phyloP scores from a whole-genome alignment of 1,139 yeast species.

The Cylindricascospora bacillispora region DNA sequence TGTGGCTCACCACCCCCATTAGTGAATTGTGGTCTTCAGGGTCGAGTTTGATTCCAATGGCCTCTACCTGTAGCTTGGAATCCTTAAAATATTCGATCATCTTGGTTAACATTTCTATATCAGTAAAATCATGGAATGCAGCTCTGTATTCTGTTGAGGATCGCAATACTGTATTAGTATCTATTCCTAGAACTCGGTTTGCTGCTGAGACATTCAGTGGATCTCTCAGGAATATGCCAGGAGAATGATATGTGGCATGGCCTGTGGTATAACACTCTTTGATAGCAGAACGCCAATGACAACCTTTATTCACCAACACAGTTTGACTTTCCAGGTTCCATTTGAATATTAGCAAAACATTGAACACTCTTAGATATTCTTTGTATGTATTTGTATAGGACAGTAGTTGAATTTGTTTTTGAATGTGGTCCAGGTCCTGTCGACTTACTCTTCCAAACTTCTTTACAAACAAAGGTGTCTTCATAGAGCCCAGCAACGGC shows the following conservation, averaged over 20 bases:
- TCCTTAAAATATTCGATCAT: neutral
- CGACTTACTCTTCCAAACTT: too few relatives aligned
- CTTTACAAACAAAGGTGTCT: too few relatives aligned
- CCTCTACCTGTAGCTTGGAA: neutral
- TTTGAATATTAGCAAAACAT: neutral
- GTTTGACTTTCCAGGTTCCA: neutral
- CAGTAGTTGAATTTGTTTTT: too few relatives aligned
- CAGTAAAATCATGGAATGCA: neutral
- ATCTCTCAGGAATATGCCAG: neutral
- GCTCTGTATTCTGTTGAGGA: neutral
- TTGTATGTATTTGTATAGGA: neutral
- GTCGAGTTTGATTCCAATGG: slow-evolving; percentile 3
- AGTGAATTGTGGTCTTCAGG: slow-evolving; percentile 1
- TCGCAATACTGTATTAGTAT: neutral
- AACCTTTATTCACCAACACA: neutral
- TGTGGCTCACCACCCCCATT: slow-evolving; percentile 1
- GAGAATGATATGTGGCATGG: neutral
- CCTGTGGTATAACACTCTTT: neutral
- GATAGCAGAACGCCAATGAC: neutral
- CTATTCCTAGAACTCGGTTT: neutral
- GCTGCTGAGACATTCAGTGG: neutral
- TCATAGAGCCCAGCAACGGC: too few relatives aligned
- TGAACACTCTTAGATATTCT: neutral
- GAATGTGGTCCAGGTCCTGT: too few relatives aligned
- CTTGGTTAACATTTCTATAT: neutral